A percentile compares a stretch with the other conserved stretches of the same genome.
These are phyloP conservation scores for Microstegium vimineum DNA, from an alignment of 176 grass and related monocot genomes.

Conservation along the genomic window DNA sequence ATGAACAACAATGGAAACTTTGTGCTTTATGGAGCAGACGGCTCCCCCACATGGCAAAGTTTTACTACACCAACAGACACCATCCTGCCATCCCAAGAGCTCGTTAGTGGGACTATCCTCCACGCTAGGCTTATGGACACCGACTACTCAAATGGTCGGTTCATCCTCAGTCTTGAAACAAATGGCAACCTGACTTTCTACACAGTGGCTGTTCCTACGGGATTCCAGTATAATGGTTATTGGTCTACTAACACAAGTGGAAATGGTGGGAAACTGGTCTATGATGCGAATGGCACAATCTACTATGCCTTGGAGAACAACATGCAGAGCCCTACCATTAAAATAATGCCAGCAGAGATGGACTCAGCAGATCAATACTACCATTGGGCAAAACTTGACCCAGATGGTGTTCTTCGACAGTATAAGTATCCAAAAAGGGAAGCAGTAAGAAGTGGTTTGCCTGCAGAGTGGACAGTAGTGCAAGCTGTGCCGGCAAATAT, in stretches of 20 bases:
- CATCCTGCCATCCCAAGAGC: constrained; percentile 10
- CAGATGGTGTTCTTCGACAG: constrained; percentile 8
- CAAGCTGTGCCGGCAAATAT: not conserved
- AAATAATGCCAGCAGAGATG: not conserved
- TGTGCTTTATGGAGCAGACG: not conserved
- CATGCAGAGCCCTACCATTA: not conserved
- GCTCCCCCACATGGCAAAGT: not conserved
- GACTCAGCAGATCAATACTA: not conserved
- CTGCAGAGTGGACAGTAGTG: not conserved
- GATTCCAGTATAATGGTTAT: constrained; percentile 1
- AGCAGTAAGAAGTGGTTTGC: not conserved
- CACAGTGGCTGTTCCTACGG: not conserved
- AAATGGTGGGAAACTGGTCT: not conserved
- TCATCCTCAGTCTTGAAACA: not conserved
- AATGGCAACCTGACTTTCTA: not conserved
- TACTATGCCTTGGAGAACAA: not conserved
- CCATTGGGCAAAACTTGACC: not conserved
- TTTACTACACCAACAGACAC: constrained; percentile 10
- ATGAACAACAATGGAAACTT: constrained; percentile 9
- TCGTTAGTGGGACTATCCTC: not conserved
- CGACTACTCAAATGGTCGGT: not conserved
- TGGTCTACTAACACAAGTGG: constrained; percentile 1
- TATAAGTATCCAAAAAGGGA: not conserved
- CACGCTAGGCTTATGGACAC: constrained; percentile 4
- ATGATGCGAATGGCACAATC: not conserved